These are phyloP conservation scores for Diplotaxis tenuifolia DNA, from an alignment of 345 rosid species.

Conservation along the genomic window DNA sequence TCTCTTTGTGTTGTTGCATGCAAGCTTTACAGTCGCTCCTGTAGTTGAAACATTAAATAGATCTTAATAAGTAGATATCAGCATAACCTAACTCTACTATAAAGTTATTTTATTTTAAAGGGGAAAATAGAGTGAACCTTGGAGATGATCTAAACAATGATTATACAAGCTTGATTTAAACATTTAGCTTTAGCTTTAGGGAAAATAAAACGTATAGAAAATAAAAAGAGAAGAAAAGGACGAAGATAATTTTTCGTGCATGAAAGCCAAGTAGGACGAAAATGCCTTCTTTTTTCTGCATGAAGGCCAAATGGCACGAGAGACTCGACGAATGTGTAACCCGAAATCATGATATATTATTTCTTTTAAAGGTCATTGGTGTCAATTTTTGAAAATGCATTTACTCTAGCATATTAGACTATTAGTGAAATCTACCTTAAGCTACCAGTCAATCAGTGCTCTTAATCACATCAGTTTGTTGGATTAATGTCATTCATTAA, in stretches of 20 bases:
- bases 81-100: no score
- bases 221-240: neutral
- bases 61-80: neutral
- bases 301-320: constrained; percentile 33
- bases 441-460: neutral
- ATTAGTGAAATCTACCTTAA: neutral
- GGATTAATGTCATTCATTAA: neutral
- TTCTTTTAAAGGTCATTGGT: neutral
- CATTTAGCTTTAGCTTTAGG: neutral
- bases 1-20: constrained; percentile 66
- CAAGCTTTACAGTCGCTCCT: constrained; percentile 69
- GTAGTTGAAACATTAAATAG: neutral
- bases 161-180: neutral
- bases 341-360: neutral
- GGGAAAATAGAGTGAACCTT: no score
- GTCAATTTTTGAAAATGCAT: neutral
- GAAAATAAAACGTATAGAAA: neutral
- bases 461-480: neutral
- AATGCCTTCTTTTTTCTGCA: neutral
- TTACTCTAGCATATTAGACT: neutral
- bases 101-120: no score
- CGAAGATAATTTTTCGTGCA: neutral
- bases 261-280: constrained; percentile 25
- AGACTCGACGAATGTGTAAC: constrained; percentile 7
- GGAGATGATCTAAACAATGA: no score